phyloP scores from a whole-genome alignment of 306 rosid genomes.

The Prinsepia uniflora region DNA sequence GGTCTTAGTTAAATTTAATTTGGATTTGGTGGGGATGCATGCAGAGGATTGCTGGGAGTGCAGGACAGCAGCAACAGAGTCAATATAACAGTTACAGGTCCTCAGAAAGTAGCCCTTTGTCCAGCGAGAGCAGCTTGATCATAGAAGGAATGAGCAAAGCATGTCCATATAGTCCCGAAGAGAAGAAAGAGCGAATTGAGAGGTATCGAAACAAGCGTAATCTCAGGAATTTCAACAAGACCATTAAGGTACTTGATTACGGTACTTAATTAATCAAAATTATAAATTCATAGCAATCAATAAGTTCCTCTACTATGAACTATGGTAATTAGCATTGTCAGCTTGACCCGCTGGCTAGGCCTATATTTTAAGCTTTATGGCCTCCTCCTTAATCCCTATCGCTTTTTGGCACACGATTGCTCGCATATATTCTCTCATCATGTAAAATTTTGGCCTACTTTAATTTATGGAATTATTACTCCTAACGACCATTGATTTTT shows the following conservation, averaged over 20 bases:
- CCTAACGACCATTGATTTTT: not conserved
- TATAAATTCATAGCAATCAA: too few species aligned
- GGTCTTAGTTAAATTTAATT: not conserved
- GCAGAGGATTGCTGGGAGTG: constrained; percentile 40
- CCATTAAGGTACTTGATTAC: constrained; percentile 59
- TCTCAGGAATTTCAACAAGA: constrained; percentile 87
- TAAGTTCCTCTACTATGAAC: too few species aligned
- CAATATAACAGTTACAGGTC: constrained; percentile 18
- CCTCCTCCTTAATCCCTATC: not conserved
- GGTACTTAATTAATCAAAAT: too few species aligned
- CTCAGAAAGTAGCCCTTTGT: constrained; percentile 53
- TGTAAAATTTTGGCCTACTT: not conserved
- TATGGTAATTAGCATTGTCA: not conserved
- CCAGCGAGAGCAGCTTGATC: constrained; percentile 74
- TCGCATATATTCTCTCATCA: not conserved
- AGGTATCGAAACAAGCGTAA: constrained; percentile 76
- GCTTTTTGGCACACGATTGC: constrained; percentile 11
- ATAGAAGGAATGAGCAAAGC: constrained; percentile 87
- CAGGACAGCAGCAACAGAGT: constrained; percentile 31
- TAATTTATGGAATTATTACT: not conserved
- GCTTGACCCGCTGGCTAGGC: not conserved
- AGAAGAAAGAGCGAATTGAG: constrained; percentile 78
- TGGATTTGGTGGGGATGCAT: not conserved
- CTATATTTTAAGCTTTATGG: constrained; percentile 15
- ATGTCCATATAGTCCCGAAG: constrained; percentile 67